Base-by-base conservation (phyloP, 2,329 filamentous ascomycete species). In the Cladobotryum protrusum region DNA sequence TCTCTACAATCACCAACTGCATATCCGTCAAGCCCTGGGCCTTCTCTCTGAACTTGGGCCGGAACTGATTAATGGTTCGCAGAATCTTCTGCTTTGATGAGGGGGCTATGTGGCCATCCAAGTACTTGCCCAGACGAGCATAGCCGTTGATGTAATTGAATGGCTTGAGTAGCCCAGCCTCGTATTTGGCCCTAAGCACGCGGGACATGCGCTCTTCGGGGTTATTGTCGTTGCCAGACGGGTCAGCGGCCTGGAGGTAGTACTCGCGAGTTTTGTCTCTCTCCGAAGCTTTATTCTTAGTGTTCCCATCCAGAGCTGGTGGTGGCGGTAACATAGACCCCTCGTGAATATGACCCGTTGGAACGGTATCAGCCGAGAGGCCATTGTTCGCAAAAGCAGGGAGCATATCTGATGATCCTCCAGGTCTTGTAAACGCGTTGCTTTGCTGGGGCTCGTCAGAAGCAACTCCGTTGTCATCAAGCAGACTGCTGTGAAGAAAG, bases 131-230 rank as follows among this genome's bases (percentile, higher is more conserved):
- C 43, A 99, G 74, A 32, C 90, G 82, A 11, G 89, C 86, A 67
- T 99, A 99, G 12, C 93, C 93, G 63, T 95, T 95, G 59, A 97
- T 89, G 67, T 99, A 99, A 72, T 97, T 97, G 77, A 99, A 99
- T 1, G 93, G 93, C 63, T 91, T 93, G 52, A 99, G 75, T 62
- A 99, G 77, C 2, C 93, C 93, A 1, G 93, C 93, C 58, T 97
- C 91, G 69, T 96, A 95, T 69, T 99, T 99, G 55, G 93, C 93
- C 66, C 87, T 88, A 50, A 99, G 81, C 6, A 99, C 81, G 59
- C 93, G 89, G 62, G 92, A 87, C 88, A 99, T 96, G 53, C 93
- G 86, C 67, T 96, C 89, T 68, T 96, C 91, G 12, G 93, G 90
- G 18, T 86, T 87, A 18, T 86, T 87, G 58, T 89, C 79, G 59